Conservation (phyloP, 2,329 filamentous ascomycete genomes). For the Chaetoscypha palmicola region DNA sequence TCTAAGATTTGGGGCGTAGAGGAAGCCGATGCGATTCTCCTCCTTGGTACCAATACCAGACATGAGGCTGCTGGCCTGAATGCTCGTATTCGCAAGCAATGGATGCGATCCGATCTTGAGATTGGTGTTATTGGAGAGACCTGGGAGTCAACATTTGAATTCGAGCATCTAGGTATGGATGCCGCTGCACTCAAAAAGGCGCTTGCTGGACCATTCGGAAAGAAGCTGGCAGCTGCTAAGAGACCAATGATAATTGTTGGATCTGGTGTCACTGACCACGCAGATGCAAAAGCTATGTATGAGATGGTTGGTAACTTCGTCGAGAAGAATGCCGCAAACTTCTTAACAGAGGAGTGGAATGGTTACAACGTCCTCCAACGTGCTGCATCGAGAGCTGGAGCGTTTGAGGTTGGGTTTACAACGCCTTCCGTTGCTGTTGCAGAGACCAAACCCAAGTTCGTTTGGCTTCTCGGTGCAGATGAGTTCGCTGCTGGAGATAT, state of each 20-base stretch:
- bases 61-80: constrained; percentile 95
- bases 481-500: constrained; percentile 81
- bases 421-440: constrained; percentile 76
- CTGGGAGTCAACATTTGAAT: constrained; percentile 93
- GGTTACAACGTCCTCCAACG: constrained; percentile 96
- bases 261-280: constrained; percentile 83
- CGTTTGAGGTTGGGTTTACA: constrained; percentile 93
- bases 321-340: constrained; percentile 85
- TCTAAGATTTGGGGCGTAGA: constrained; percentile 90
- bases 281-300: constrained; percentile 86
- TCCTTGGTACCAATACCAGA: constrained; percentile 90
- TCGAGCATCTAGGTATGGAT: constrained; percentile 80
- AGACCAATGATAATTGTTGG: constrained; percentile 95
- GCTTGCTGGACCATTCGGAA: constrained; percentile 80
- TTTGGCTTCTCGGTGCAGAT: constrained; percentile 95
- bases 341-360: constrained; percentile 87
- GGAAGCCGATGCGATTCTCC: constrained; percentile 83
- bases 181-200: constrained; percentile 75
- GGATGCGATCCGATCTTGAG: constrained; percentile 89
- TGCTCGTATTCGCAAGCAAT: constrained; percentile 95
- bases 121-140: constrained; percentile 84
- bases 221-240: constrained; percentile 83
- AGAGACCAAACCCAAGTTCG: constrained; percentile 81
- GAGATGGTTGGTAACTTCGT: constrained; percentile 86
- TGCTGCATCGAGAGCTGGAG: constrained; percentile 83